Percentiles rank a stretch among this genome's conserved stretches.
Evolutionary conservation across 306 rosid species (phyloP).

Genomic region (barrel medic (Medicago truncatula)): DNA sequence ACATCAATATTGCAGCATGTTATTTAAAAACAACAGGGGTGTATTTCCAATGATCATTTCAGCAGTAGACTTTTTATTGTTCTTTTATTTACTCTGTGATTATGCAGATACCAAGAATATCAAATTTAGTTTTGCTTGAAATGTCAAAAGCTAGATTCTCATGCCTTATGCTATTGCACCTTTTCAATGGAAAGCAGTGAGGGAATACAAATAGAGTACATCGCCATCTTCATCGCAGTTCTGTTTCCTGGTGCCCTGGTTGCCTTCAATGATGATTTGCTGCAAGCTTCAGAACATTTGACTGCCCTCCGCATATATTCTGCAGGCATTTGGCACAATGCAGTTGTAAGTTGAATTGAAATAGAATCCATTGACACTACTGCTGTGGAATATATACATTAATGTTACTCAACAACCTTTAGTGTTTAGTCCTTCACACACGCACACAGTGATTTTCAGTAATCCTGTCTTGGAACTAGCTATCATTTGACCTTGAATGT

Average conservation of each 20-base stretch:
- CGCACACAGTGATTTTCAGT: neutral
- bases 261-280: conserved; percentile 66
- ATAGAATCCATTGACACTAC: conserved; percentile 36
- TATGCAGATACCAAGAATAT: conserved; percentile 35
- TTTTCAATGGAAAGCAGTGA: conserved; percentile 73
- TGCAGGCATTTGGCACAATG: conserved; percentile 98
- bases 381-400: conserved; percentile 14
- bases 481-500: neutral
- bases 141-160: conserved; percentile 57
- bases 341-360: conserved; percentile 65
- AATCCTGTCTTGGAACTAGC: conserved; percentile 14
- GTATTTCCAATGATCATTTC: conserved; percentile 31
- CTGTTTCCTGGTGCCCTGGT: conserved; percentile 92
- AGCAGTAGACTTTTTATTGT: conserved; percentile 27
- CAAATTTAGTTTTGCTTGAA: conserved; percentile 51
- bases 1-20: conserved; percentile 6
- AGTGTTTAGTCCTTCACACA: neutral
- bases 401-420: conserved; percentile 9
- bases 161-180: conserved; percentile 49
- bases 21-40: conserved; percentile 23
- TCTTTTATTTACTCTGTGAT: conserved; percentile 42
- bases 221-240: conserved; percentile 76
- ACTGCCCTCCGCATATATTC: conserved; percentile 76
- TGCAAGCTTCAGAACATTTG: conserved; percentile 59
- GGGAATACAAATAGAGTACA: conserved; percentile 79